Percentiles rank a stretch among this genome's conserved stretches.
phyloP scores from a whole-genome alignment of 1,139 yeast species.

The Yamadazyma taylorii region DNA sequence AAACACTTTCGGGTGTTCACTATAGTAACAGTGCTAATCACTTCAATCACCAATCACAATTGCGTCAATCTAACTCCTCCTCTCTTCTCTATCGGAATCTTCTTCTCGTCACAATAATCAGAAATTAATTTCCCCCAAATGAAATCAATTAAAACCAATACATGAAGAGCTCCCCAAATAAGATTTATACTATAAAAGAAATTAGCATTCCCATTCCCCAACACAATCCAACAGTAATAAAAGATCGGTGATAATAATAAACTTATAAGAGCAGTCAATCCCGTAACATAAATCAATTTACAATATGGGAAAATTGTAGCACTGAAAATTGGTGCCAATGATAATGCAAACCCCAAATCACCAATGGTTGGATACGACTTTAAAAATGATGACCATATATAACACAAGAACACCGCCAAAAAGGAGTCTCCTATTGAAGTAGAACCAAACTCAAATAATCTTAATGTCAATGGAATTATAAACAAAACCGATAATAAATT shows the following conservation, averaged over 20 bases:
- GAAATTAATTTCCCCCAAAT: conserved; percentile 76
- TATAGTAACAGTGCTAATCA: no score
- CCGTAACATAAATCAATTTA: conserved; percentile 33
- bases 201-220: conserved; percentile 94
- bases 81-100: conserved; percentile 20
- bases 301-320: conserved; percentile 39
- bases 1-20: no score
- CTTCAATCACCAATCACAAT: no score
- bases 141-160: conserved; percentile 69
- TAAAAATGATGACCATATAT: conserved; percentile 69
- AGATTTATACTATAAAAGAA: conserved; percentile 93
- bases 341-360: conserved; percentile 70
- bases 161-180: conserved; percentile 73
- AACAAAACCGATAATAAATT: conserved; percentile 72
- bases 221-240: conserved; percentile 90
- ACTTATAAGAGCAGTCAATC: conserved; percentile 39
- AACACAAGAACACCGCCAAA: conserved; percentile 61
- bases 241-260: conserved; percentile 75
- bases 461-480: conserved; percentile 69
- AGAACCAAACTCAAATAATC: conserved; percentile 46
- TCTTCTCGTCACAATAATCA: conserved; percentile 61
- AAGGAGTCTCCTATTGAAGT: conserved; percentile 48
- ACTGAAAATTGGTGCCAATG: conserved; percentile 59
- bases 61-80: conserved; percentile 40
- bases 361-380: conserved; percentile 89